A percentile compares a stretch with the other conserved stretches of the same genome.
These are phyloP conservation scores for Pyrenopolyporus hunteri DNA, from an alignment of 495 filamentous ascomycete species.

Conservation along the genomic window DNA sequence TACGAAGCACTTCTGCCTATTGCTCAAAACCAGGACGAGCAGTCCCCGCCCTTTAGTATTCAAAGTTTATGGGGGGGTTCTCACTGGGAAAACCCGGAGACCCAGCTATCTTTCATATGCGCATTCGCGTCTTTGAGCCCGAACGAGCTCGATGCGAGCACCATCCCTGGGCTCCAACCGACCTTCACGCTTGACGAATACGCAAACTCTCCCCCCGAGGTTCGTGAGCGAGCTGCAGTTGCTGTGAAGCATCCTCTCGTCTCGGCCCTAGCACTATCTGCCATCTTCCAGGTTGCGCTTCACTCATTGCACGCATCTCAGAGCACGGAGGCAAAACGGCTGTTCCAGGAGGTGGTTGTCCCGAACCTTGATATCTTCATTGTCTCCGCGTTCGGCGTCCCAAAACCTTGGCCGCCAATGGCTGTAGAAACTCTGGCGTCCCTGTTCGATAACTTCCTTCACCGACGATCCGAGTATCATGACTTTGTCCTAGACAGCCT, in stretches of 20 bases:
- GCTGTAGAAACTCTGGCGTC: slow-evolving; percentile 60
- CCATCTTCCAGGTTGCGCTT: slow-evolving; percentile 78
- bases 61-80: slow-evolving; percentile 86
- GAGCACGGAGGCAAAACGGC: slow-evolving; percentile 67
- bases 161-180: slow-evolving; percentile 77
- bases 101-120: slow-evolving; percentile 88
- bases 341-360: slow-evolving; percentile 71
- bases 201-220: slow-evolving; percentile 68
- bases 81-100: slow-evolving; percentile 80
- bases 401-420: slow-evolving; percentile 61
- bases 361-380: slow-evolving; percentile 77
- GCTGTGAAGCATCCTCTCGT: slow-evolving; percentile 86
- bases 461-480: slow-evolving; percentile 60
- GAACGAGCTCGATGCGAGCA: slow-evolving; percentile 78
- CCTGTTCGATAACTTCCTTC: slow-evolving; percentile 58
- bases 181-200: slow-evolving; percentile 82
- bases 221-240: slow-evolving; percentile 71
- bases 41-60: slow-evolving; percentile 63
- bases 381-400: slow-evolving; percentile 72
- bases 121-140: slow-evolving; percentile 74
- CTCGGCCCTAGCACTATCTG: slow-evolving; percentile 82
- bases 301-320: slow-evolving; percentile 69
- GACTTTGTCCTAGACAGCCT: slow-evolving; percentile 86
- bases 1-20: slow-evolving; percentile 76
- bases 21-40: slow-evolving; percentile 58